These are phyloP conservation scores for Cyclotella atomus DNA, from an alignment of 108 stramenopile genomes.

Conservation along the genomic window DNA sequence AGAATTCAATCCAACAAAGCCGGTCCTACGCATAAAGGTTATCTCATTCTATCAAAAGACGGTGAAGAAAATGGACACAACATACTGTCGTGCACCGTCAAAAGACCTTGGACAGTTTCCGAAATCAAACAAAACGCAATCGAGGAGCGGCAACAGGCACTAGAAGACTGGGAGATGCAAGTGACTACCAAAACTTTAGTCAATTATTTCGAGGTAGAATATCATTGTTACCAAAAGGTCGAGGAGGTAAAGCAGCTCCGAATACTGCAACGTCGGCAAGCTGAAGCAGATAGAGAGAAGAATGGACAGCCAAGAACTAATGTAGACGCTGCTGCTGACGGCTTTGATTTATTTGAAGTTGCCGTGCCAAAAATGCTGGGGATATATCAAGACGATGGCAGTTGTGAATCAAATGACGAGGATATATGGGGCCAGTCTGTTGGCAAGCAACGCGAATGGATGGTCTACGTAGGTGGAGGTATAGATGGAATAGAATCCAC, in stretches of 20 bases:
- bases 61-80: constrained; percentile 4
- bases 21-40: constrained; percentile 67
- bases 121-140: constrained; percentile 49
- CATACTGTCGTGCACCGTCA: constrained; percentile 55
- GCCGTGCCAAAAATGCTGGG: constrained; percentile 48
- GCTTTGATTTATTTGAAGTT: constrained; percentile 3
- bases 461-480: constrained; percentile 50
- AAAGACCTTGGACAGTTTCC: constrained; percentile 70
- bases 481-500: constrained; percentile 45
- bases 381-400: constrained; percentile 40
- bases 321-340: not conserved
- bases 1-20: constrained; percentile 60
- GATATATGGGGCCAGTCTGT: constrained; percentile 41
- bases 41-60: constrained; percentile 28
- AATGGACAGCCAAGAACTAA: constrained; percentile 4
- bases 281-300: constrained; percentile 19
- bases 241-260: constrained; percentile 21
- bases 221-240: constrained; percentile 70
- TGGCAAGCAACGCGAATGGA: constrained; percentile 55
- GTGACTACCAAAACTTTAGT: constrained; percentile 42
- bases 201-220: constrained; percentile 73
- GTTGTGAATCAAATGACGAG: constrained; percentile 14
- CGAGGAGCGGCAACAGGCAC: constrained; percentile 2
- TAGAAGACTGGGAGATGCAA: constrained; percentile 32
- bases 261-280: constrained; percentile 1